Base-by-base conservation (phyloP, 371 early-diverging fungal species). In the Lichtheimia ornata region DNA sequence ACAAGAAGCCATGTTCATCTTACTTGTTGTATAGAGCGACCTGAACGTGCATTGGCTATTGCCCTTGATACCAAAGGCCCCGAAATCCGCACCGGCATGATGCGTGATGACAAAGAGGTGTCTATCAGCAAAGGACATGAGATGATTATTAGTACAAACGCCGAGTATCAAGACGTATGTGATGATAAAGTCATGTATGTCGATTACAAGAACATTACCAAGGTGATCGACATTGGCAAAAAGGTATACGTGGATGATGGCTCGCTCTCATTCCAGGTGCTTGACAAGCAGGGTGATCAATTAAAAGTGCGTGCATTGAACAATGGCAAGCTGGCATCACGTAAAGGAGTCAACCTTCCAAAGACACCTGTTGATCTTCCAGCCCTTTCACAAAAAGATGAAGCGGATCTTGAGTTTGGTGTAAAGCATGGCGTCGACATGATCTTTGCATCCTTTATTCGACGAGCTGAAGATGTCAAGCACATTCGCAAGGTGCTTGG, bases 361-460 rank as follows among this genome's bases (percentile, higher is more conserved):
- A 85, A 81, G 61, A 88, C 90, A 12, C 68, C 81, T 28, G 88
- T 98, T 49, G 91, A 93, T 61, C 83, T 95, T 40, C 96, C 94
- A 5, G 91, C 93, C 15, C 85, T 97, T 47, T 94, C 93, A 4
- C 92, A 91, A 56, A 96, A 96, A 83, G 98, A 99, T 75, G 91
- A 87, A 73, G 63, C 70, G 20, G 96, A 97, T 72, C 81, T 99
- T 61, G 68, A 67, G 30, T 97, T 96, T 77, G 99, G 94, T 47
- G 85, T 98, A 49, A 86, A 91, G 69, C 85, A 97, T 58, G 90
- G 91, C 24, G 89, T 97, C 27, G 99, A 99, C 72, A 93, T 95
- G 75, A 84, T 99, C 73, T 96, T 97, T 79, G 97, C 96, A 2
- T 95, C 96, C 40, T 99, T 99, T 70, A 93, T 98, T 69, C 88